Evolutionary conservation across 1,284 basidiomycete genomes (phyloP).

Genomic region (Microbotryum saponariae): DNA sequence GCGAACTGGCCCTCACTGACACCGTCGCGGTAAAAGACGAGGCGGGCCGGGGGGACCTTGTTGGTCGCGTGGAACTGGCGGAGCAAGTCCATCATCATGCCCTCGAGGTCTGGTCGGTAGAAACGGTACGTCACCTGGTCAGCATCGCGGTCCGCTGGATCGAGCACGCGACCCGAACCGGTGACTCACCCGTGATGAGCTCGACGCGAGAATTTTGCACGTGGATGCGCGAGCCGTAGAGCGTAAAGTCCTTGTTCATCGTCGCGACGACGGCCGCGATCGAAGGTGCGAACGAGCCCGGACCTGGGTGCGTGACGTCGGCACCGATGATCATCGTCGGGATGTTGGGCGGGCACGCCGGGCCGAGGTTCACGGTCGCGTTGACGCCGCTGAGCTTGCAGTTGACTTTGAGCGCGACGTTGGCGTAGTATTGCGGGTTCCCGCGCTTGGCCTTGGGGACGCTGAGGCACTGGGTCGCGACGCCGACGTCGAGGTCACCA

Average conservation of each 20-base stretch:
- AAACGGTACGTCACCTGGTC: not conserved
- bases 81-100: constrained; percentile 63
- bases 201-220: constrained; percentile 60
- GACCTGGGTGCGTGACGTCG: constrained; percentile 68
- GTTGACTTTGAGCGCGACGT: constrained; percentile 69
- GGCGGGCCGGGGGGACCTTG: constrained; percentile 51
- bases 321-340: constrained; percentile 69
- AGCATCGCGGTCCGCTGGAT: not conserved
- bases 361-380: constrained; percentile 41
- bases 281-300: constrained; percentile 58
- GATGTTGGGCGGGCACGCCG: too few relatives aligned
- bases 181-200: not conserved
- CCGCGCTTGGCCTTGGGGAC: constrained; percentile 14
- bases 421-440: constrained; percentile 48
- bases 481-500: constrained; percentile 6
- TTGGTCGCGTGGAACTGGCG: constrained; percentile 50
- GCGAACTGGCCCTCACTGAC: constrained; percentile 29
- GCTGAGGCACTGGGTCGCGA: constrained; percentile 7
- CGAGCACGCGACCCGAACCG: not conserved
- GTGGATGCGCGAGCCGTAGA: constrained; percentile 62
- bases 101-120: constrained; percentile 46
- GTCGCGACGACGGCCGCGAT: constrained; percentile 65
- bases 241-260: constrained; percentile 53
- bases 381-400: constrained; percentile 72
- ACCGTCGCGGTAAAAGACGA: constrained; percentile 44